Evolutionary conservation across 139 green algal genomes (phyloP), one percentile per base, ranked within the genome.

Genomic region (Chlorella ohadii): DNA sequence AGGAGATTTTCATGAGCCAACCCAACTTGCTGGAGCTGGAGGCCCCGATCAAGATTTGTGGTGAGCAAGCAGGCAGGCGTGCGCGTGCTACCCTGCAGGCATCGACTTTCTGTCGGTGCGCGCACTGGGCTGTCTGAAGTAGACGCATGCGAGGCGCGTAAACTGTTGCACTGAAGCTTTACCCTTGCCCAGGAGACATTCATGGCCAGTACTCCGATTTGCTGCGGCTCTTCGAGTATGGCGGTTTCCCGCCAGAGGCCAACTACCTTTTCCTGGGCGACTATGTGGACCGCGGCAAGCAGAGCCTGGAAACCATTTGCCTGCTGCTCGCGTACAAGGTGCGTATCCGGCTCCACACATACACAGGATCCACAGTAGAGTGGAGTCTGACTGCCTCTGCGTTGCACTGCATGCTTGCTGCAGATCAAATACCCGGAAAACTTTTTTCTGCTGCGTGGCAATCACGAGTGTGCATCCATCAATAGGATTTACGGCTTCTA

Each of bases 401-500:
- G 44, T 51, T 9, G 44, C 28, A 41, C n/a, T 13, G 27, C 31
- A 44, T 64, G 68, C 55, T n/a, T 39, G 17, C 27, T 31, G 86
- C 91, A 98, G 94, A 96, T 98, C 86, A 99, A 99, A 87, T 99
- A 99, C 89, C 97, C 97, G 13, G 97, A 99, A 87, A 99, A 99
- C 91, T 99, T 99, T 82, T 99, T 99, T 89, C 87, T 99, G 79
- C 88, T 99, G 81, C 91, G 97, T 27, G 97, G 97, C 61, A 99
- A 99, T 88, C 96, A 99, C 84, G 96, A 99, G 87, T 99, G 96
- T 83, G 96, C 97, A 27, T 98, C 94, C 55, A 99, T 99, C 88
- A 99, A 99, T 86, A 91, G 97, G 55, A 99, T 99, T 78, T 99
- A 99, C 86, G 97, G 97, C 57, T 99, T 99, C 82, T 99, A 99